phyloP scores from a whole-genome alignment of 176 grass and related monocot genomes.

The Rhynchospora breviuscula region DNA sequence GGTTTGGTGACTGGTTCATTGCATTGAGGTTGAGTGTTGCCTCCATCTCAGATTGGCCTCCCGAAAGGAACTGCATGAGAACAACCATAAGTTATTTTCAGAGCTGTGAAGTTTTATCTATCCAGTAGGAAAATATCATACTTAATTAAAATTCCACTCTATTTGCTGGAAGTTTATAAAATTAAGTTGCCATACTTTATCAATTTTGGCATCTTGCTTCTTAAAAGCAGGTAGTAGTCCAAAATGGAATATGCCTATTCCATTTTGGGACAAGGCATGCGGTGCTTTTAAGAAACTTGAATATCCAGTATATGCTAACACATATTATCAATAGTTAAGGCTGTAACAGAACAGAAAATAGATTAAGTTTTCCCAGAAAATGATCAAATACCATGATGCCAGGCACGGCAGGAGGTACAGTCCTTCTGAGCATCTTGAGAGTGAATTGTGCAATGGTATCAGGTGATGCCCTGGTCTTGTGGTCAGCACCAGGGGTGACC shows the following conservation, averaged over 20 bases:
- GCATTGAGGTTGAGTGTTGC: slow-evolving; percentile 93
- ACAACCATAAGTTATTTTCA: background rate
- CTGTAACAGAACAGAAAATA: background rate
- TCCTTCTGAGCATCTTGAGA: slow-evolving; percentile 73
- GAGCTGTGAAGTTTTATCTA: background rate
- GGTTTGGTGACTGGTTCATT: slow-evolving; percentile 77
- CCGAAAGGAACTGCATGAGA: slow-evolving; percentile 74
- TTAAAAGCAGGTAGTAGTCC: background rate
- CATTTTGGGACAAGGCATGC: background rate
- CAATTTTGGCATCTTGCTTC: background rate
- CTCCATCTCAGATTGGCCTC: slow-evolving; percentile 82
- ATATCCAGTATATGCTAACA: background rate
- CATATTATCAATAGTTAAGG: background rate
- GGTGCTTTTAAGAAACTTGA: background rate
- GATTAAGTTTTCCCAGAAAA: background rate
- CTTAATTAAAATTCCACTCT: background rate
- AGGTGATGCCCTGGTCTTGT: slow-evolving; percentile 80
- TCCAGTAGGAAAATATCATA: background rate
- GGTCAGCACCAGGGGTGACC: slow-evolving; percentile 94
- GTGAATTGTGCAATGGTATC: slow-evolving; percentile 79
- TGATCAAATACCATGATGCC: slow-evolving; percentile 80
- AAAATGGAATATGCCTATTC: background rate
- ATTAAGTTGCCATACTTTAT: background rate
- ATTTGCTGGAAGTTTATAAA: background rate
- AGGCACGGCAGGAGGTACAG: slow-evolving; percentile 85